phyloP scores from a whole-genome alignment of 2,329 filamentous ascomycete species.

The Bipolaris bicolor region DNA sequence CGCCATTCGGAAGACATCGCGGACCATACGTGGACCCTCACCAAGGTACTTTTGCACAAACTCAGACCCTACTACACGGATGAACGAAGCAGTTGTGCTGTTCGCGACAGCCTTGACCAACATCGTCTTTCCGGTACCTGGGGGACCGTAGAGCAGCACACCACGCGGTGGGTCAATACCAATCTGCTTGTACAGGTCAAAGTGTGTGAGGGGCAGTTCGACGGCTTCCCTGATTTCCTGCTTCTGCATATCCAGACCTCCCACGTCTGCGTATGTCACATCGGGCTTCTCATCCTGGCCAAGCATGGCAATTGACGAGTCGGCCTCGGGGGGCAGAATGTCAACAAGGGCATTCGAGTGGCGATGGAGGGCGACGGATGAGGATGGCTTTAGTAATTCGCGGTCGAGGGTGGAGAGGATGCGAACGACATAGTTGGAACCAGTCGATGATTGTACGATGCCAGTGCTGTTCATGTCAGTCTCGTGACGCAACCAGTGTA shows the following conservation, averaged over 20 bases:
- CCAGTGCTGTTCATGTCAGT: constrained; percentile 71
- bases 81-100: constrained; percentile 97
- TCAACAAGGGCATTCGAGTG: constrained; percentile 99
- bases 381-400: constrained; percentile 96
- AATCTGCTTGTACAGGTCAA: constrained; percentile 98
- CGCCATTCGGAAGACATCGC: constrained; percentile 98
- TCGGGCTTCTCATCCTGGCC: constrained; percentile 97
- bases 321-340: constrained; percentile 97
- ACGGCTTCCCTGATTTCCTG: constrained; percentile 98
- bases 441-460: constrained; percentile 97
- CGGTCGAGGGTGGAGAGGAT: constrained; percentile 98
- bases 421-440: constrained; percentile 97
- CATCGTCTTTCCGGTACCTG: constrained; percentile 96
- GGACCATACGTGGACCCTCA: constrained; percentile 97
- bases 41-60: constrained; percentile 99
- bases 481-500: constrained; percentile 5
- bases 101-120: constrained; percentile 98
- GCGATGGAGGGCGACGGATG: constrained; percentile 94
- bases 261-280: constrained; percentile 96
- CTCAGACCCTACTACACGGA: constrained; percentile 96
- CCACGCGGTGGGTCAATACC: constrained; percentile 97
- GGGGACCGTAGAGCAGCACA: constrained; percentile 93
- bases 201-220: constrained; percentile 94
- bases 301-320: constrained; percentile 98
- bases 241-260: constrained; percentile 99